phyloP scores from a whole-genome alignment of 495 filamentous ascomycete genomes.

The Lasiosphaeria hispida region DNA sequence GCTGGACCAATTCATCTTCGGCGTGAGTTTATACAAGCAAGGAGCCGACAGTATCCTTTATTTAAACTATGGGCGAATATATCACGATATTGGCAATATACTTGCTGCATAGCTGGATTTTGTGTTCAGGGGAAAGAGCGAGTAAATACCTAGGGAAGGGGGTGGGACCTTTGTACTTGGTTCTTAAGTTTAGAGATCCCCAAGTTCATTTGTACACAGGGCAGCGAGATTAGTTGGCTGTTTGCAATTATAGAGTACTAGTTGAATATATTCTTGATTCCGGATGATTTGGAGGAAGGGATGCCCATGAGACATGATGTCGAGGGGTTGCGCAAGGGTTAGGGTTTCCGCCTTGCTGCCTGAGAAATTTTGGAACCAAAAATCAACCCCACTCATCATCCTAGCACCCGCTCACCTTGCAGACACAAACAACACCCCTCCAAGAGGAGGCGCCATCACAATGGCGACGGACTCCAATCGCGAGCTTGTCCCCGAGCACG shows the following conservation, averaged over 20 bases:
- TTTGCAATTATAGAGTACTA: neutral
- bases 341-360: conserved; percentile 1
- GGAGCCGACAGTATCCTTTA: no score
- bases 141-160: no score
- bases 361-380: neutral
- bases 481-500: neutral
- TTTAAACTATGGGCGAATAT: no score
- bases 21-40: no score
- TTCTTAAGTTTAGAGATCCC: no score
- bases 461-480: conserved; percentile 8
- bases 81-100: no score
- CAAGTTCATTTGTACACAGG: no score
- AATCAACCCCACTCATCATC: neutral
- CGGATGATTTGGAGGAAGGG: neutral
- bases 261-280: no score
- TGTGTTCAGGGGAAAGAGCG: no score
- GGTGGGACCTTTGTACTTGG: no score
- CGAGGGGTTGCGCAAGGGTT: neutral
- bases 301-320: neutral
- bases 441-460: neutral
- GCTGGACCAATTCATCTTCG: no score
- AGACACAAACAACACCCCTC: neutral
- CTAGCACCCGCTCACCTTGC: neutral
- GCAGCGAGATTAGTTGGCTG: neutral
- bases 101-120: no score